Percentiles rank a stretch among this genome's conserved stretches.
Conservation (phyloP, 805 yeast genomes). For the Spathaspora gorwiae region DNA sequence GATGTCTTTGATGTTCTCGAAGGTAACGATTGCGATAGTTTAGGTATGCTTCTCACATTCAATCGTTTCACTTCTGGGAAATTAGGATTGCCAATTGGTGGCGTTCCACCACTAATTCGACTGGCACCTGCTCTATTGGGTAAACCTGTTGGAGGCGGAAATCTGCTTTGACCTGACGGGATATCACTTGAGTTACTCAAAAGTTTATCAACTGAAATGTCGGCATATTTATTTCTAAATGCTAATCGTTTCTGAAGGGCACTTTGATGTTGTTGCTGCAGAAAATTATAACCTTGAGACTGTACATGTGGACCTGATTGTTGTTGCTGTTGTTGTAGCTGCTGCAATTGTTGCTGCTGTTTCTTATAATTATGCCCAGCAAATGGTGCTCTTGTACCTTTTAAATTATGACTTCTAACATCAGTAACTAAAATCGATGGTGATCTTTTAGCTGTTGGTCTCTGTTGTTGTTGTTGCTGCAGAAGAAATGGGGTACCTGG, state of each 20-base stretch:
- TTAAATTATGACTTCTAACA: conserved; percentile 53
- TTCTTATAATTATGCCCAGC: conserved; percentile 57
- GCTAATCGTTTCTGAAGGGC: conserved; percentile 26
- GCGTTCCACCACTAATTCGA: not conserved
- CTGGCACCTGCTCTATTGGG: not conserved
- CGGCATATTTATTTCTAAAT: conserved; percentile 51
- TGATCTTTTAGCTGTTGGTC: conserved; percentile 76
- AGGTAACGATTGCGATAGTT: conserved; percentile 53
- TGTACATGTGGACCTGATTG: conserved; percentile 3
- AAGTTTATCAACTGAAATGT: conserved; percentile 76
- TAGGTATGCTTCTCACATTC: conserved; percentile 46
- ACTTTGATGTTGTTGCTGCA: conserved; percentile 15
- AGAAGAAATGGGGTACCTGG: not conserved
- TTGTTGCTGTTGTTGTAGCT: conserved; percentile 15
- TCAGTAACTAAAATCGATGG: conserved; percentile 94
- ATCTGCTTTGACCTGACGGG: conserved; percentile 69
- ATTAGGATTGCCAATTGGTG: not conserved
- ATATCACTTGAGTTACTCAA: conserved; percentile 78
- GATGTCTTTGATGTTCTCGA: conserved; percentile 81
- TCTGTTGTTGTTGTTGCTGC: conserved; percentile 12
- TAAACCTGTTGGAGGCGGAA: conserved; percentile 22
- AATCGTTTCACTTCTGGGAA: not conserved
- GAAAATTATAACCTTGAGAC: conserved; percentile 6
- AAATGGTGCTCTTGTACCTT: conserved; percentile 67
- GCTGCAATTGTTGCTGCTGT: conserved; percentile 27